Conservation (phyloP, 352 stramenopile genomes). For the Phytopythium kandeliae region DNA sequence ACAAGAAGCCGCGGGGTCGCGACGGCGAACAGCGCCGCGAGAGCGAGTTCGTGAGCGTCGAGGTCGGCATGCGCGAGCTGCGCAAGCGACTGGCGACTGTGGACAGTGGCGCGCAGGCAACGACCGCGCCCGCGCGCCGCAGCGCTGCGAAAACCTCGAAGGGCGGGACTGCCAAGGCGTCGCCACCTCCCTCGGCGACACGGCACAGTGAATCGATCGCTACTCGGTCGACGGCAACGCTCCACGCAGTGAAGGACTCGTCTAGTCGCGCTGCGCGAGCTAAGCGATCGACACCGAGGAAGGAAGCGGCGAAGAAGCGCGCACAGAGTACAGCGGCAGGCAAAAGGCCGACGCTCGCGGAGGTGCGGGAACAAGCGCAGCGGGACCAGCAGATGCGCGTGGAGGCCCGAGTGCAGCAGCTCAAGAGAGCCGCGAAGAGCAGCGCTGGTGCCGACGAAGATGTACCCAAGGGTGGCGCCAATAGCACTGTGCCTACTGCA, state of each 20-base stretch:
- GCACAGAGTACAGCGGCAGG: neutral
- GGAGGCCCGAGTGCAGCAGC: constrained; percentile 36
- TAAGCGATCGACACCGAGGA: neutral
- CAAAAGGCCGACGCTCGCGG: constrained; percentile 26
- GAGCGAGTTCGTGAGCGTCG: constrained; percentile 74
- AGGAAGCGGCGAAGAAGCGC: constrained; percentile 1
- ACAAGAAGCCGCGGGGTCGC: constrained; percentile 27
- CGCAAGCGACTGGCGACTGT: constrained; percentile 37
- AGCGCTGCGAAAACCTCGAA: neutral
- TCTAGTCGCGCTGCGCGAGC: neutral
- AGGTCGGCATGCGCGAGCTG: constrained; percentile 68
- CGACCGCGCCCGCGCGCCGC: neutral
- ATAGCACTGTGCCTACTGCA: neutral
- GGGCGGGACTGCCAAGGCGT: neutral
- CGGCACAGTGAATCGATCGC: too few relatives aligned
- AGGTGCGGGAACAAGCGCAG: constrained; percentile 36
- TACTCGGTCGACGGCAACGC: too few relatives aligned
- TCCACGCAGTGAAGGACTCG: neutral
- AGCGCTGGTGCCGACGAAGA: neutral
- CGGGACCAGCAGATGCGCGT: constrained; percentile 49
- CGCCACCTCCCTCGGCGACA: too few relatives aligned
- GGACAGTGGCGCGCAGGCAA: neutral
- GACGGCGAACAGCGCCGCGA: constrained; percentile 12
- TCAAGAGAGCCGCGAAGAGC: constrained; percentile 14
- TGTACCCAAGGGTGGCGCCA: neutral